Percentiles rank a stretch among this genome's conserved stretches.
These are phyloP conservation scores for Goffeauzyma gilvescens DNA, from an alignment of 768 basidiomycete genomes.

Conservation along the genomic window DNA sequence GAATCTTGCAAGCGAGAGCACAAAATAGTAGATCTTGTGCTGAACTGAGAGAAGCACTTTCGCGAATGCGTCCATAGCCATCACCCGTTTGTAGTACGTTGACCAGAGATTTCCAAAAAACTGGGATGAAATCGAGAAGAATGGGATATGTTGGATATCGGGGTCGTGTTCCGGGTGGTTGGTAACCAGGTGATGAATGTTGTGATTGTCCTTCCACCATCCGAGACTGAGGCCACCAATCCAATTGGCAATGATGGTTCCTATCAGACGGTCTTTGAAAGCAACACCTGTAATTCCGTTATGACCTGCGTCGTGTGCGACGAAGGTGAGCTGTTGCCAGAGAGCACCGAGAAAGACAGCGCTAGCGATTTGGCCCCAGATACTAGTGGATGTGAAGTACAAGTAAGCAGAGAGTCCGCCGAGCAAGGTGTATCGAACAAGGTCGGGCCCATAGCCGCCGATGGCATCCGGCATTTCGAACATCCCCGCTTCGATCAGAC, in stretches of 20 bases:
- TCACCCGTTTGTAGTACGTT: slow-evolving; percentile 77
- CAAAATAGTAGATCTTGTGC: slow-evolving; percentile 78
- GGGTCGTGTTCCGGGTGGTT: slow-evolving; percentile 86
- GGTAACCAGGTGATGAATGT: slow-evolving; percentile 90
- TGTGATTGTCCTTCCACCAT: slow-evolving; percentile 93
- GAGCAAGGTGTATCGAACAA: slow-evolving; percentile 56
- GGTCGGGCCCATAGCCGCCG: slow-evolving; percentile 72
- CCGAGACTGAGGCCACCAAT: slow-evolving; percentile 84
- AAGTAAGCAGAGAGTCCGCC: slow-evolving; percentile 30
- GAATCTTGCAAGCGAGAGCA: slow-evolving; percentile 78
- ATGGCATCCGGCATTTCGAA: slow-evolving; percentile 41
- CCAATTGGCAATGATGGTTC: slow-evolving; percentile 52
- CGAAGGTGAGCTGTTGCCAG: slow-evolving; percentile 91
- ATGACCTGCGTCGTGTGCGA: slow-evolving; percentile 86
- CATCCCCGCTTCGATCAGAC: slow-evolving; percentile 57
- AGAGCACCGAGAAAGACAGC: slow-evolving; percentile 66
- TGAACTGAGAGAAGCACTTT: slow-evolving; percentile 52
- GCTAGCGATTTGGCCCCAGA: slow-evolving; percentile 35
- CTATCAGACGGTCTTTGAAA: slow-evolving; percentile 57
- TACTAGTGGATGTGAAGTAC: slow-evolving; percentile 17
- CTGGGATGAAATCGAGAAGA: slow-evolving; percentile 74
- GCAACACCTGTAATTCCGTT: slow-evolving; percentile 80
- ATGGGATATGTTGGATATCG: slow-evolving; percentile 51
- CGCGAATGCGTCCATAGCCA: slow-evolving; percentile 56
- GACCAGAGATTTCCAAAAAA: slow-evolving; percentile 79